Conservation (phyloP, 805 yeast genomes). For the Saturnispora kantuleensis region DNA sequence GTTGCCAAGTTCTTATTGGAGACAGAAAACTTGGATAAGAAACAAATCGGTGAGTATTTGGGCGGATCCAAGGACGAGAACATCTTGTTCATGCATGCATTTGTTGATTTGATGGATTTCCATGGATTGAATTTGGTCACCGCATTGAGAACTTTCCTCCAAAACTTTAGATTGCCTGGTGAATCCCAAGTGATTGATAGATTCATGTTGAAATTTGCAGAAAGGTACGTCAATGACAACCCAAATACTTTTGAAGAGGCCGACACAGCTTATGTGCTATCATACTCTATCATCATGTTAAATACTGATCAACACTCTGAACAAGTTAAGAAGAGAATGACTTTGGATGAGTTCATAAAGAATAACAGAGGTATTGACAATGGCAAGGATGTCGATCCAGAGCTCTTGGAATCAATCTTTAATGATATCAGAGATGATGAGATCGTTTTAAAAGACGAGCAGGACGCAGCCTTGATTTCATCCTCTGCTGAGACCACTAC, state of each 20-base stretch:
- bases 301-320: conserved; percentile 92
- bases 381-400: conserved; percentile 72
- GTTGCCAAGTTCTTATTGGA: conserved; percentile 66
- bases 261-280: conserved; percentile 85
- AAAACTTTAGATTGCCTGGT: conserved; percentile 89
- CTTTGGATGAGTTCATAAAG: conserved; percentile 72
- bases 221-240: conserved; percentile 78
- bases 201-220: conserved; percentile 94
- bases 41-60: conserved; percentile 79
- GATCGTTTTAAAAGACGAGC: conserved; percentile 86
- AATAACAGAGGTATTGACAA: conserved; percentile 92
- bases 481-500: conserved; percentile 38
- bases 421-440: conserved; percentile 76
- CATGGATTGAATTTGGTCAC: conserved; percentile 60
- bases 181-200: conserved; percentile 97
- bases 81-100: conserved; percentile 82
- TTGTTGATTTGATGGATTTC: conserved; percentile 83
- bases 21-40: conserved; percentile 68
- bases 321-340: conserved; percentile 81
- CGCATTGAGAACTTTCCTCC: conserved; percentile 76
- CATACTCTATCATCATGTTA: conserved; percentile 85
- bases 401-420: conserved; percentile 57
- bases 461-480: conserved; percentile 77
- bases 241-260: conserved; percentile 85
- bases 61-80: conserved; percentile 82